A percentile compares a stretch with the other conserved stretches of the same genome.
Evolutionary conservation across 331 rosid genomes (phyloP).

Genomic region (Quercus lobata): DNA sequence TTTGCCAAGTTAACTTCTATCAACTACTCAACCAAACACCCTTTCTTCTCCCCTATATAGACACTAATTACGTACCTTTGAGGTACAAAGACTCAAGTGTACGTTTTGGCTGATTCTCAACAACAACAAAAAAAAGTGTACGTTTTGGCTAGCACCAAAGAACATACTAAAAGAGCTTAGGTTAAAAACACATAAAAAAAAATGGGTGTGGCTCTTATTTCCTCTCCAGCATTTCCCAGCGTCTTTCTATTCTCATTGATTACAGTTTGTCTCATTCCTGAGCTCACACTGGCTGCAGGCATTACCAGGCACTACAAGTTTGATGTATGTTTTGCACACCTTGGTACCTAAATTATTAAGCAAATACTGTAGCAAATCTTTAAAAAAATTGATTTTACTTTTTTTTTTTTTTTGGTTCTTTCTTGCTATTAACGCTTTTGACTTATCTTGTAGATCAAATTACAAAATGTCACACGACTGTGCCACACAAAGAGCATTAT

Average conservation of each 20-base stretch:
- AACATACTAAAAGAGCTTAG: background rate
- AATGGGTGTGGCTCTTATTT: slow-evolving; percentile 32
- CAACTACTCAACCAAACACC: slow-evolving; percentile 16
- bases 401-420: too few species aligned
- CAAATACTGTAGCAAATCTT: background rate
- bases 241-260: slow-evolving; percentile 19
- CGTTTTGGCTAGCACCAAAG: background rate
- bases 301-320: slow-evolving; percentile 33
- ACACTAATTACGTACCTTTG: background rate
- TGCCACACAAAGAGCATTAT: slow-evolving; percentile 61
- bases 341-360: background rate
- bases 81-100: slow-evolving; percentile 9
- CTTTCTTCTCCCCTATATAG: slow-evolving; percentile 18
- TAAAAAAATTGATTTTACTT: too few species aligned
- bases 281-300: slow-evolving; percentile 24
- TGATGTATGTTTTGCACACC: slow-evolving; percentile 26
- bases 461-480: slow-evolving; percentile 47
- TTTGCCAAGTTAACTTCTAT: background rate
- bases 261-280: slow-evolving; percentile 21
- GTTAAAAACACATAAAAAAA: background rate
- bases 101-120: too few species aligned
- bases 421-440: background rate
- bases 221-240: slow-evolving; percentile 9
- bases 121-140: too few species aligned
- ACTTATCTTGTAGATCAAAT: slow-evolving; percentile 31